Base-by-base conservation (phyloP, 2,329 filamentous ascomycete species). In the Pezizomycotina sp. region DNA sequence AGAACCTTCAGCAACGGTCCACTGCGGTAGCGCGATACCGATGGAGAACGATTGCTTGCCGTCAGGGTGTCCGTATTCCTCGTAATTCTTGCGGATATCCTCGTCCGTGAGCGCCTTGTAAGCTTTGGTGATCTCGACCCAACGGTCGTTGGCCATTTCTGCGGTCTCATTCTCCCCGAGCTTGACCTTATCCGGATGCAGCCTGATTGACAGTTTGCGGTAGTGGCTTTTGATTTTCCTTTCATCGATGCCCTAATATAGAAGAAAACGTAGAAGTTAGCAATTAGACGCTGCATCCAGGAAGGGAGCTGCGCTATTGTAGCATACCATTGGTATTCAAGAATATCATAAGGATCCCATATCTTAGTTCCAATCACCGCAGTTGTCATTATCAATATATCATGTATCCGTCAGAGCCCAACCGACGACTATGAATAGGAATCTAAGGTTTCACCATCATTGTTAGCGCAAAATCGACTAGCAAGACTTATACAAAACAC, bases 41-140 rank as follows among this genome's bases (percentile, higher is more conserved):
- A 98, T 95, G 61, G 83, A 93, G 60, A 84, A 89, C 57, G 83
- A 86, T 62, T 98, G 89, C 67, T 93, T 95, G 55, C 89, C 89
- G 56, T 98, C 89, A 5, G 89, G 89, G 58, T 98, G 83, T 37
- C 89, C 89, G 53, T 78, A 98, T 58, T 92, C 79, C 34, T 92
- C 74, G 59, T 80, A 98, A 63, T 98, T 98, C 61, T 92, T 92
- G 54, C 89, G 79, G 43, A 95, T 70, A 26, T 95, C 89, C 60
- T 98, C 91, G 55, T 98, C 89, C 4, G 91, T 98, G 31, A 98
- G 69, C 3, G 89, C 78, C 61, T 98, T 92, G 68, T 93, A 98
- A 5, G 89, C 89, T 63, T 98, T 98, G 50, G 82, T 89, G 52
- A 95, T 71, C 54, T 95, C 84, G 38, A 95, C 83, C 62, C 89